Conservation (phyloP, 768 basidiomycete genomes). For the Nidula microcarpa region DNA sequence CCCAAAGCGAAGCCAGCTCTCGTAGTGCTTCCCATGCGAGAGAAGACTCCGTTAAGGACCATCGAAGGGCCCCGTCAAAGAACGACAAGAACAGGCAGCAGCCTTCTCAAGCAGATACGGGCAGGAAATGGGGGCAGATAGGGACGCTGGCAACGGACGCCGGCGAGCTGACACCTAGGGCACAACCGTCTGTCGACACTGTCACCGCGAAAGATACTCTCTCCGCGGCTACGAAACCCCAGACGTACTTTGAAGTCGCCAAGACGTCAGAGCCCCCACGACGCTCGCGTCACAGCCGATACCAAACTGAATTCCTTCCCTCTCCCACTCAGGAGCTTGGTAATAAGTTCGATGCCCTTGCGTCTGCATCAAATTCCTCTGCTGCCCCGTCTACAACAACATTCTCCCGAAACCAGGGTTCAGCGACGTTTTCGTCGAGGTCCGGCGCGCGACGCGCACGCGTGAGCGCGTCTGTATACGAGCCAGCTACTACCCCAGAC, state of each 20-base stretch:
- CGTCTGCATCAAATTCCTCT: slow-evolving; percentile 5
- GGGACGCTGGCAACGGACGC: slow-evolving; percentile 11
- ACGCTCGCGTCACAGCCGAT: slow-evolving; percentile 43
- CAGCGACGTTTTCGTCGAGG: slow-evolving; percentile 31
- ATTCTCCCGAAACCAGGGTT: slow-evolving; percentile 8
- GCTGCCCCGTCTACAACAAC: slow-evolving; percentile 2
- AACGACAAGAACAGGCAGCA: slow-evolving; percentile 15
- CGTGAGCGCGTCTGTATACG: slow-evolving; percentile 61
- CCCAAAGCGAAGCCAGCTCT: slow-evolving; percentile 29
- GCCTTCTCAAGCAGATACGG: slow-evolving; percentile 12
- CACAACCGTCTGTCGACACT: neutral
- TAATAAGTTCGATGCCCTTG: neutral
- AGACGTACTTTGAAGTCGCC: neutral
- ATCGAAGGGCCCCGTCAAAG: slow-evolving; percentile 5
- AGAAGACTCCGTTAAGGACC: slow-evolving; percentile 23
- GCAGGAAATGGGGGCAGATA: slow-evolving; percentile 13
- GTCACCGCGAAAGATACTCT: slow-evolving; percentile 4
- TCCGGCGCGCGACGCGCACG: slow-evolving; percentile 47
- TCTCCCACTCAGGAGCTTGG: slow-evolving; percentile 8
- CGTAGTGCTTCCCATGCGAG: slow-evolving; percentile 23
- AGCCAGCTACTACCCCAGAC: slow-evolving; percentile 32
- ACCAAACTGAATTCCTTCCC: slow-evolving; percentile 44
- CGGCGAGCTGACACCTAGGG: neutral
- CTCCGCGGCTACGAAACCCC: neutral
- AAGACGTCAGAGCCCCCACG: slow-evolving; percentile 2